These are phyloP conservation scores for Fraxinus floribunda DNA, from an alignment of 305 asterid genomes.

Conservation along the genomic window DNA sequence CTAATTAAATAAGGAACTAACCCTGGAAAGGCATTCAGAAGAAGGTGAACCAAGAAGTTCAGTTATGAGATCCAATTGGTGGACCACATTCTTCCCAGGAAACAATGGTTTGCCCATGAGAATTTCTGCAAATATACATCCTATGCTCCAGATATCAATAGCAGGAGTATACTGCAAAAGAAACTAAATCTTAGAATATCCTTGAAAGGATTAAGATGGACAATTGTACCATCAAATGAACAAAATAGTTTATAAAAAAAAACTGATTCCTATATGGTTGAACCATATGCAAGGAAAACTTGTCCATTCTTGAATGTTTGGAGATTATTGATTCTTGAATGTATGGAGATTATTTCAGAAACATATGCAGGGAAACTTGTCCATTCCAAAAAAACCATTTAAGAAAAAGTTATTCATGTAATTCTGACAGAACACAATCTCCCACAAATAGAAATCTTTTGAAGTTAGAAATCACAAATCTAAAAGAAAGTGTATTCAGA, in stretches of 20 bases:
- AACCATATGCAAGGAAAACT: neutral
- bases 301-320: neutral
- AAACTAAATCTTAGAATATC: conserved; percentile 1
- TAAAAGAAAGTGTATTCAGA: neutral
- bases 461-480: neutral
- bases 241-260: neutral
- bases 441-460: neutral
- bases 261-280: neutral
- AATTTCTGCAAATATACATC: conserved; percentile 94
- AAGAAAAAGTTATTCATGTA: neutral
- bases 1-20: conserved; percentile 30
- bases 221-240: neutral
- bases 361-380: neutral
- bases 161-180: conserved; percentile 87
- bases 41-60: conserved; percentile 92
- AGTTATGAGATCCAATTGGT: conserved; percentile 81
- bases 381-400: neutral
- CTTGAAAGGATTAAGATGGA: neutral
- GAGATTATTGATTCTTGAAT: neutral
- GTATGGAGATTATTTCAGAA: neutral
- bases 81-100: conserved; percentile 83
- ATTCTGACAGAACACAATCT: neutral
- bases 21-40: conserved; percentile 78
- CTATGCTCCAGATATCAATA: conserved; percentile 92
- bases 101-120: conserved; percentile 73